Base-by-base conservation (phyloP, 2,329 filamentous ascomycete genomes). In the Nakataea oryzae region DNA sequence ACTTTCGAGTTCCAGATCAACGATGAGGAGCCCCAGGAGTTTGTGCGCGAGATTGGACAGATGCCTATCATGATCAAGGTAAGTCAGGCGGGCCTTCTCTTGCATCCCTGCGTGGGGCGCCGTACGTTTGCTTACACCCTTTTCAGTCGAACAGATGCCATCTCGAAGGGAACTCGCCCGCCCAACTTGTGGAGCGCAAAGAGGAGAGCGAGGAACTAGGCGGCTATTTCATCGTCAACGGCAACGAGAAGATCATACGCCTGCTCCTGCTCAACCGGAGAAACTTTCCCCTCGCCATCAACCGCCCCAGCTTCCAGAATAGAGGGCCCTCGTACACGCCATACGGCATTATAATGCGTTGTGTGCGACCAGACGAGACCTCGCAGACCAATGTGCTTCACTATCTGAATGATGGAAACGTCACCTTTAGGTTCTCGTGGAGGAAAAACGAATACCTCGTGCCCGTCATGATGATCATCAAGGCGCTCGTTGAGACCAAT, bases 351-450 rank as follows among this genome's bases (percentile, higher is more conserved):
- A 90, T 96, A 70, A 86, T 97, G 67, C 88, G 95, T 76, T 96
- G 89, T 3, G 92, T 97, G 62, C 86, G 95, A 63, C 93, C 93
- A n/a, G 95, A 99, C 75, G 92, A 99, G 76, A 97, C 93, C 11
- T 97, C 93, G 32, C 93, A 97, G 75, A 97, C 93, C 50, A 99
- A 97, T 70, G 92, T 96, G 41, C 82, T 99, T 59, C 95, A 99
- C 76, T 99, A 97, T 74, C 84, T 99, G 62, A 91, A 83, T 69
- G 95, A 99, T 73, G 95, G 95, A 66, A 97, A 97, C 74, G 87
- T 97, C 69, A 97, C 91, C 0, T 96, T 99, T 76, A 85, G 95
- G 62, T 99, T 99, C 75, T 97, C 93, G 8, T 99, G 93, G 93
- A 84, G 93, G 67, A 99, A 99, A 77, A 91, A 92, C 68, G 95